Evolutionary conservation across 2,329 filamentous ascomycete species (phyloP), one percentile per base, ranked within the genome.

Genomic region (Raffaelea albimanens): DNA sequence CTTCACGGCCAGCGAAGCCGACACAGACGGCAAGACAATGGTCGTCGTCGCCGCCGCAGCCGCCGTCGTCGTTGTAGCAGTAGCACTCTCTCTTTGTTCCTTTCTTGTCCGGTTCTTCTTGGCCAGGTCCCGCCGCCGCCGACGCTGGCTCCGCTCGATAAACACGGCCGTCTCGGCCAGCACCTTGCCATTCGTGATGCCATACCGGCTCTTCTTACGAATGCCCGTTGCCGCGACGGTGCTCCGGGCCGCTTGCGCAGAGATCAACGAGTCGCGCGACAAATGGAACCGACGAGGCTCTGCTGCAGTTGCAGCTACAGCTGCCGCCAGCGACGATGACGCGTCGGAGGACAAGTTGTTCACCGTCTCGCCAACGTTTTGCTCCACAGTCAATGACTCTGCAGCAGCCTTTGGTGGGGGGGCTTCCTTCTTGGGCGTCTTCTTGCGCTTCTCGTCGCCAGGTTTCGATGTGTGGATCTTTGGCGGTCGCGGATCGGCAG

Each of bases 241-340:
- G 5, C 52, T 43, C 39, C 62, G 50, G 69, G 66, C 16, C 19
- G 33, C 31, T n/a, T 40, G 49, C 2, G 46, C 51, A 0, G 31
- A 43, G n/a, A 53, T 14, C 23, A 55, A 39, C 1, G 53, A 47
- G 42, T 49, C 44, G 3, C 53, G 53, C 33, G 75, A 78, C 50
- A 80, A 71, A 55, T 78, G 76, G 51, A 79, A 80, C 39, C 72
- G 67, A 47, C 76, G 70, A 13, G 67, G 71, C 53, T 72, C 68
- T 14, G 44, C 33, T 5, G 33, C 13, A 4, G 13, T 10, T 23
- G 33, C n/a, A n/a, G n/a, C n/a, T n/a, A n/a, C 20, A 4, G 39
- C 14, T n/a, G 19, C 22, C 29, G 18, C 14, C 21, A 18, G 18
- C 16, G 20, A 7, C 19, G 16, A n/a, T n/a, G n/a, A n/a, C n/a